Base-by-base conservation (phyloP, 1,139 yeast genomes). In the Scheffersomyces titani region DNA sequence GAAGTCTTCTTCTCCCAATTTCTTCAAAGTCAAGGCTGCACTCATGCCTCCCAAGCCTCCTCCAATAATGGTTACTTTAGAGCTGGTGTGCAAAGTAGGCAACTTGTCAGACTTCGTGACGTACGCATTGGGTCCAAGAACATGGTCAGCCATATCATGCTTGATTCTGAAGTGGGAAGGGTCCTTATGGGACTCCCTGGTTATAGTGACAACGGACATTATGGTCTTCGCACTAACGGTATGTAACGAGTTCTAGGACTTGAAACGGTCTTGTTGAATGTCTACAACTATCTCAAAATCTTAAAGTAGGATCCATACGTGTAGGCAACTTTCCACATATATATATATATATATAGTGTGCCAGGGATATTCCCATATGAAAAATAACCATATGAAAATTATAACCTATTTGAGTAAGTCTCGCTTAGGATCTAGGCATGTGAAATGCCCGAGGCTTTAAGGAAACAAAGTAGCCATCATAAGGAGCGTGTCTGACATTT, bases 21-120 rank as follows among this genome's bases (percentile, higher is more conserved):
- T 68, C 53, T 68, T 67, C 54, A 70, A 69, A 59, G 68, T 71
- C 51, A 78, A 59, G 2, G 77, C 75, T 11, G 71, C 60, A 30
- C 72, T 74, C 57, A 82, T 67, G 6, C 86, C 86, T 13, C 73
- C 78, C 58, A 82, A 81, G 0, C 86, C 86, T 11, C 77, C 83
- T 2, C 86, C 86, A 49, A 82, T 67, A 24, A 82, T 74, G 16
- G 78, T 69, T 3, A 80, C 70, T 36, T 70, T 69, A 16, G 80
- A 75, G 3, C 54, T 52, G 22, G 74, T 57, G 24, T 67, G 60
- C 21, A 66, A 59, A 1, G 67, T 63, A 2, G 80, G 72, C 19
- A 70, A 58, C 1, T 54, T 21, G 6, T 64, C 62, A 52, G 70
- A 62, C 19, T 61, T 56, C 3, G 66, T 63, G 5, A 63, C 50